phyloP scores from a whole-genome alignment of 2,329 filamentous ascomycete species.

The Orbilia quercus region DNA sequence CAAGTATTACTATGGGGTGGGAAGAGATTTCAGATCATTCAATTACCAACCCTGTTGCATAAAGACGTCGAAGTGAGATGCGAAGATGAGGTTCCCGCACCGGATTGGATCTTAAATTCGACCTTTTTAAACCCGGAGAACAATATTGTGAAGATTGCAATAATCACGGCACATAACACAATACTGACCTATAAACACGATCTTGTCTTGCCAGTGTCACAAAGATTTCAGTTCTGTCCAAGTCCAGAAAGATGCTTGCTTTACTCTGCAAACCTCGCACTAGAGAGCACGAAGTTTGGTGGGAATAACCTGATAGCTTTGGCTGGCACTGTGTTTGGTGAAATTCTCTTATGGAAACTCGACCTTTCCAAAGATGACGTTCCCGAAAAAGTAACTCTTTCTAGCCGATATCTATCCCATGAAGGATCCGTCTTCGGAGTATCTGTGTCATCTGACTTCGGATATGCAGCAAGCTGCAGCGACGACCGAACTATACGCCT shows the following conservation, averaged over 20 bases:
- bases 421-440: conserved; percentile 96
- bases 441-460: conserved; percentile 74
- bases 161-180: conserved; percentile 90
- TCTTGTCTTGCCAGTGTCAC: conserved; percentile 59
- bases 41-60: conserved; percentile 52
- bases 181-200: conserved; percentile 68
- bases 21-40: conserved; percentile 67
- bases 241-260: conserved; percentile 78
- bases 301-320: conserved; percentile 61
- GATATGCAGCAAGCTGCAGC: conserved; percentile 89
- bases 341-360: conserved; percentile 81
- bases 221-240: conserved; percentile 54
- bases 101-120: conserved; percentile 83
- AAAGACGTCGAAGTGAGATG: conserved; percentile 59
- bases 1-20: conserved; percentile 77
- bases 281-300: background rate
- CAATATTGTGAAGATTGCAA: conserved; percentile 65
- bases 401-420: conserved; percentile 73
- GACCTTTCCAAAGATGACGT: background rate
- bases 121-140: conserved; percentile 65
- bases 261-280: conserved; percentile 79
- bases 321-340: conserved; percentile 92
- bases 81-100: conserved; percentile 65
- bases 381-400: conserved; percentile 29
- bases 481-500: conserved; percentile 90